Evolutionary conservation across 1,284 basidiomycete species (phyloP).

Genomic region (Malassezia brasiliensis): DNA sequence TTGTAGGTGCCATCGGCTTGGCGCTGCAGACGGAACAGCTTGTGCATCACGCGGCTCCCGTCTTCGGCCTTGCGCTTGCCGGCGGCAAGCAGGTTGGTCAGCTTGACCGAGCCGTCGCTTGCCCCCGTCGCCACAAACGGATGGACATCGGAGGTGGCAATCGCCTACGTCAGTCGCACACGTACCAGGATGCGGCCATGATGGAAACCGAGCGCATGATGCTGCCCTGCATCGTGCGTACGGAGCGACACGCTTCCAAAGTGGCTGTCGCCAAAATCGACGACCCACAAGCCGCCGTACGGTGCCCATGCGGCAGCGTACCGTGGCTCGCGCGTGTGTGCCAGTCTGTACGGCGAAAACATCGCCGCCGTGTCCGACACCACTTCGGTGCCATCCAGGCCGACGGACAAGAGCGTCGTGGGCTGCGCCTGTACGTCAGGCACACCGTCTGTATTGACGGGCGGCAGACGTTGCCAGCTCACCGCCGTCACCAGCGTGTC

Average conservation of each 20-base stretch:
- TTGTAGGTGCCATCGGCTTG: neutral
- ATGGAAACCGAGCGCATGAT: slow-evolving; percentile 17
- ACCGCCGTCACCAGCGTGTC: slow-evolving; percentile 12
- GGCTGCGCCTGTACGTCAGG: neutral
- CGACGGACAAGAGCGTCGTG: slow-evolving; percentile 9
- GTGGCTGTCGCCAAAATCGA: slow-evolving; percentile 15
- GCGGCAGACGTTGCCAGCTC: slow-evolving; percentile 14
- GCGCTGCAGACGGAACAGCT: slow-evolving; percentile 10
- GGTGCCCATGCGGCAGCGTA: slow-evolving; percentile 14
- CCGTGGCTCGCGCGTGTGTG: slow-evolving; percentile 14
- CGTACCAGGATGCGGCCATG: slow-evolving; percentile 9
- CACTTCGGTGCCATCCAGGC: slow-evolving; percentile 11
- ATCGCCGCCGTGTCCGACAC: slow-evolving; percentile 1
- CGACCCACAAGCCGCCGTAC: slow-evolving; percentile 7
- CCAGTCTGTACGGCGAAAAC: slow-evolving; percentile 3
- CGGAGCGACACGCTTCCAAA: slow-evolving; percentile 12
- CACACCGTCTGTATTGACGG: neutral
- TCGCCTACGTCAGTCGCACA: neutral
- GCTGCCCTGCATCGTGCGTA: slow-evolving; percentile 10
- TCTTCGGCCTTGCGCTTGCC: slow-evolving; percentile 10
- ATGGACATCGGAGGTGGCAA: slow-evolving; percentile 10
- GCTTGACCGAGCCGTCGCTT: slow-evolving; percentile 13
- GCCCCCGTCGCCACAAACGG: slow-evolving; percentile 15
- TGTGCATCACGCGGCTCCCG: slow-evolving; percentile 13
- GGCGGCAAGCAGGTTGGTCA: slow-evolving; percentile 8